These are phyloP conservation scores for Hymenoscyphus fructigenus DNA, from an alignment of 2,329 filamentous ascomycete species.

Conservation along the genomic window DNA sequence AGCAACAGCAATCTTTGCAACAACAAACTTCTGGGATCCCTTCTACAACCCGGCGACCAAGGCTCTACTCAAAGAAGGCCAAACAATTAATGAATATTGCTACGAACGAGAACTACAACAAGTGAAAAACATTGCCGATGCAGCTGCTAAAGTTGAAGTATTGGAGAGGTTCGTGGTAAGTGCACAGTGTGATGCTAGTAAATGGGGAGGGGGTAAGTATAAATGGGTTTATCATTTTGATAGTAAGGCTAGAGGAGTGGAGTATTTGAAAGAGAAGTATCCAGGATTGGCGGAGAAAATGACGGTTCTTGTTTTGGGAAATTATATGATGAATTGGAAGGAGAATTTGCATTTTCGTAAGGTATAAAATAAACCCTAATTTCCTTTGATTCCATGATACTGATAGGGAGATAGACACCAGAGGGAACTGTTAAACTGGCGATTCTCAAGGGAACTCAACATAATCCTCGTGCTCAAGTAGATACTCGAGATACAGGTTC, in stretches of 20 bases:
- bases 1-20: slow-evolving; percentile 48
- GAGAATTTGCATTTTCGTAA: slow-evolving; percentile 17
- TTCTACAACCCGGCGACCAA: slow-evolving; percentile 27
- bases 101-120: slow-evolving; percentile 40
- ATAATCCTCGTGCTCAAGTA: slow-evolving; percentile 19
- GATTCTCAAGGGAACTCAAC: slow-evolving; percentile 29
- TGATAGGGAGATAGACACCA: slow-evolving; percentile 8
- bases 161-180: slow-evolving; percentile 43
- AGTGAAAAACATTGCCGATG: slow-evolving; percentile 40
- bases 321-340: slow-evolving; percentile 29
- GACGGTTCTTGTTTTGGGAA: slow-evolving; percentile 37
- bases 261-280: slow-evolving; percentile 35
- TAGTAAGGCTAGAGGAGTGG: slow-evolving; percentile 39
- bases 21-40: slow-evolving; percentile 40
- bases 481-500: slow-evolving; percentile 20
- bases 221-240: slow-evolving; percentile 40
- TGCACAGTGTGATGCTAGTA: slow-evolving; percentile 38
- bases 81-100: slow-evolving; percentile 27
- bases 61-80: slow-evolving; percentile 20
- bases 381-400: neutral
- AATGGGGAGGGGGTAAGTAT: slow-evolving; percentile 44
- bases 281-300: slow-evolving; percentile 34
- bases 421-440: slow-evolving; percentile 30
- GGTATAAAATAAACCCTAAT: slow-evolving; percentile 8
- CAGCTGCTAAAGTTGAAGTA: slow-evolving; percentile 34